Base-by-base conservation (phyloP, 495 filamentous ascomycete species). In the Penicillium cinerascens region DNA sequence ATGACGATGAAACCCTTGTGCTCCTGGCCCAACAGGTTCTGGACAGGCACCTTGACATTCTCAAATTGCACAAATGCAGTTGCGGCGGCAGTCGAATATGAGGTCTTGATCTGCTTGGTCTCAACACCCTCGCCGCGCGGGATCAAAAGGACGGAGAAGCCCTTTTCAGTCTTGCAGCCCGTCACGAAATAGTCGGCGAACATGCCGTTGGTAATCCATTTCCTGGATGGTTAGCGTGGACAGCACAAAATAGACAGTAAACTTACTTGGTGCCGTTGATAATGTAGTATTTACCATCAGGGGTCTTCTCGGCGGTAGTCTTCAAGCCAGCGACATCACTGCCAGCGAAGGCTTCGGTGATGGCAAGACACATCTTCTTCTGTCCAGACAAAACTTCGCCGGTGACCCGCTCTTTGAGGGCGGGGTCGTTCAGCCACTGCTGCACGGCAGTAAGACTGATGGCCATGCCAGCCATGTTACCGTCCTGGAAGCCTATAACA, bases 141-240 rank as follows among this genome's bases (percentile, higher is more conserved):
- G 52, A 95, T 86, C 47, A 95, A 72, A 1, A 95, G 68, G 7
- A 95, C 89, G 3, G 81, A 84, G 52, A 92, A 84, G 18, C 88
- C 90, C 72, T 92, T 92, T 42, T 84, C 85, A 3, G 90, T 95
- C 58, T 82, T 82, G 64, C 90, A 91, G 29, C 84, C 89, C 16
- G 81, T 84, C 44, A 92, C 87, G 63, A 95, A 95, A 72, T 91
- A 92, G 67, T 92, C 88, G 57, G 75, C 76, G 67, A 83, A 92
- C 71, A 84, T 84, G 52, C 89, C 90, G 76, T 95, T 95, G 36
- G 90, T 95, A 71, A 92, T 92, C 89, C 89, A 95, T 72, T 92
- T 92, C 78, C n/a, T n/a, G n/a, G n/a, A n/a, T n/a, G n/a, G n/a
- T n/a, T n/a, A n/a, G n/a, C n/a, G n/a, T n/a, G n/a, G n/a, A n/a